Evolutionary conservation across 2,329 filamentous ascomycete species (phyloP).

Genomic region (Coccinonectria pachysandricola): DNA sequence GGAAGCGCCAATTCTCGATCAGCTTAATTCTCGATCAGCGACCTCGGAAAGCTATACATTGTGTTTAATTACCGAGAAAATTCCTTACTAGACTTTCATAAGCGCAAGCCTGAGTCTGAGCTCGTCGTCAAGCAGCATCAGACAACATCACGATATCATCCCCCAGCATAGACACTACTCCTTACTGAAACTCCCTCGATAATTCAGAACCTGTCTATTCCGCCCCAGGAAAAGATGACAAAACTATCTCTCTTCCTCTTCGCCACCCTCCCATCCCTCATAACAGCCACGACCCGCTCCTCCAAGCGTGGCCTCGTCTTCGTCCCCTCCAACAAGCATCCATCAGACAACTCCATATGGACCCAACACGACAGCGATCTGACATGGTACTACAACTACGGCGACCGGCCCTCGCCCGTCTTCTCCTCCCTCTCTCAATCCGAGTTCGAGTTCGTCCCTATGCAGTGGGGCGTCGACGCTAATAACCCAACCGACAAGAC

Average conservation of each 20-base stretch:
- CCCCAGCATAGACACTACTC: constrained; percentile 4
- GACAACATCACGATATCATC: not conserved
- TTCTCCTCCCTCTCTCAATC: constrained; percentile 39
- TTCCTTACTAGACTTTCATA: too few species aligned
- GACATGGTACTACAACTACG: constrained; percentile 84
- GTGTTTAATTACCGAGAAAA: too few species aligned
- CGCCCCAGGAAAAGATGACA: too few species aligned
- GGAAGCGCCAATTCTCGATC: too few species aligned
- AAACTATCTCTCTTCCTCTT: too few species aligned
- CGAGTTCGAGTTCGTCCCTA: constrained; percentile 65
- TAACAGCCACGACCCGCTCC: constrained; percentile 20
- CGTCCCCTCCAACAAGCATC: constrained; percentile 43
- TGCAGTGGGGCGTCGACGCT: constrained; percentile 64
- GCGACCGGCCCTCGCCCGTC: constrained; percentile 40
- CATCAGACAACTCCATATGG: constrained; percentile 59
- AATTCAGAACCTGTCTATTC: too few species aligned
- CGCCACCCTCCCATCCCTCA: constrained; percentile 10
- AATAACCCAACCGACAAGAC: constrained; percentile 38
- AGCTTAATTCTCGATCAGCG: too few species aligned
- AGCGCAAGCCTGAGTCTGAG: too few species aligned
- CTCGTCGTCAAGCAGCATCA: not conserved
- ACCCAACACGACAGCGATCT: constrained; percentile 43
- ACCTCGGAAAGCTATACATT: too few species aligned
- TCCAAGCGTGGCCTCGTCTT: constrained; percentile 66
- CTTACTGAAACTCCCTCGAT: constrained; percentile 3